Evolutionary conservation across 306 rosid genomes (phyloP).

Genomic region (Begonia peltatifolia): DNA sequence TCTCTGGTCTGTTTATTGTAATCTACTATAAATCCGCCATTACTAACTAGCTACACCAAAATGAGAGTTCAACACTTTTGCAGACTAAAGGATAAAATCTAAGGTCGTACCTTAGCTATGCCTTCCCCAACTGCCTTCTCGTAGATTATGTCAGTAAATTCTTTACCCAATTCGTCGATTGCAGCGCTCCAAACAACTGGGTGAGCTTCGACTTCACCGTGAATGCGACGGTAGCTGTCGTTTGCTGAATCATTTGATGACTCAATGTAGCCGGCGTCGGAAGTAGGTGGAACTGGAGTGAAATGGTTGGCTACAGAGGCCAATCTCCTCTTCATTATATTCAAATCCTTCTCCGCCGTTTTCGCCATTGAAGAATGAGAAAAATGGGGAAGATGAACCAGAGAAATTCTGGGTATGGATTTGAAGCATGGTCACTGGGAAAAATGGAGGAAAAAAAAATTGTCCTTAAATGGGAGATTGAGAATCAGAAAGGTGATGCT

Average conservation of each 20-base stretch:
- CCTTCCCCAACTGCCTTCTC: conserved; percentile 75
- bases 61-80: background rate
- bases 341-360: conserved; percentile 28
- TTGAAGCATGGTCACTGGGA: too few relatives aligned
- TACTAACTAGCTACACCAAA: background rate
- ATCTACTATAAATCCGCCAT: conserved; percentile 28
- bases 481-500: background rate
- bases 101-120: conserved; percentile 50
- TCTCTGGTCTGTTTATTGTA: conserved; percentile 59
- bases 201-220: conserved; percentile 46
- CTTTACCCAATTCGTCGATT: conserved; percentile 31
- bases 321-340: conserved; percentile 36
- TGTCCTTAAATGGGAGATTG: background rate
- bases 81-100: background rate
- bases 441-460: background rate
- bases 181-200: conserved; percentile 44
- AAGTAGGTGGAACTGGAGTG: conserved; percentile 9
- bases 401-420: background rate
- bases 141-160: conserved; percentile 55
- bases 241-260: conserved; percentile 23
- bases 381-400: background rate
- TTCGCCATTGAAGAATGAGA: conserved; percentile 11
- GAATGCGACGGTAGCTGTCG: conserved; percentile 48
- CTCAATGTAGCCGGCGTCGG: conserved; percentile 7
- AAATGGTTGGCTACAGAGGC: conserved; percentile 48